Evolutionary conservation across 805 yeast species (phyloP).

Genomic region (Nakazawaea laoshanensis): DNA sequence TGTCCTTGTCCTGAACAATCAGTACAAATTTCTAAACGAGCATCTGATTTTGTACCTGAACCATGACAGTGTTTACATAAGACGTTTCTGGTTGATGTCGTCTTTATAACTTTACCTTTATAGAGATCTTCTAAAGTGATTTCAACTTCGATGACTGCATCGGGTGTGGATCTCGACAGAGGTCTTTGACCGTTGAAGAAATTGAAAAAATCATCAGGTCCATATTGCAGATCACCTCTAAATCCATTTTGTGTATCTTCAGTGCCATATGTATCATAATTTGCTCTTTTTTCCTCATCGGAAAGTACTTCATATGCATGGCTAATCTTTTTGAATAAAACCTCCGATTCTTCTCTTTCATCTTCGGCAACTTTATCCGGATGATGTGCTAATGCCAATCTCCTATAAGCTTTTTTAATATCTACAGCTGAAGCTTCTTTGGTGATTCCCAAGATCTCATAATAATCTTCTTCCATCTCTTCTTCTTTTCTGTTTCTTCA

Average conservation of each 20-base stretch:
- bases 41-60: conserved; percentile 58
- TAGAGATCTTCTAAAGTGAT: conserved; percentile 68
- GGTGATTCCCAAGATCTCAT: conserved; percentile 65
- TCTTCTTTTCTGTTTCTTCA: no score
- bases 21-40: conserved; percentile 44
- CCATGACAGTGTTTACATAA: conserved; percentile 73
- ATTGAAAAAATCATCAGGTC: conserved; percentile 69
- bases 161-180: conserved; percentile 37
- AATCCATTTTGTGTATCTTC: conserved; percentile 21
- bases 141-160: conserved; percentile 57
- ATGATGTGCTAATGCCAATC: conserved; percentile 73
- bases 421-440: conserved; percentile 59
- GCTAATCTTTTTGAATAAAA: conserved; percentile 71
- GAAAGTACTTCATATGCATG: conserved; percentile 80
- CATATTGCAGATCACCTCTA: conserved; percentile 36
- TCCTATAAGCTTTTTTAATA: conserved; percentile 78
- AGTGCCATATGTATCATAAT: conserved; percentile 52
- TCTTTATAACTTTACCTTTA: conserved; percentile 73
- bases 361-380: conserved; percentile 79
- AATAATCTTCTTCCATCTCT: no score
- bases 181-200: conserved; percentile 39
- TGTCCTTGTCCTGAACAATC: conserved; percentile 69
- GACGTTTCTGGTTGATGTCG: conserved; percentile 62
- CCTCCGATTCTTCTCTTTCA: conserved; percentile 59
- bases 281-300: conserved; percentile 54